Evolutionary conservation across 1,284 basidiomycete genomes (phyloP), one percentile per base, ranked within the genome.

Genomic region (Irpex lacteus): DNA sequence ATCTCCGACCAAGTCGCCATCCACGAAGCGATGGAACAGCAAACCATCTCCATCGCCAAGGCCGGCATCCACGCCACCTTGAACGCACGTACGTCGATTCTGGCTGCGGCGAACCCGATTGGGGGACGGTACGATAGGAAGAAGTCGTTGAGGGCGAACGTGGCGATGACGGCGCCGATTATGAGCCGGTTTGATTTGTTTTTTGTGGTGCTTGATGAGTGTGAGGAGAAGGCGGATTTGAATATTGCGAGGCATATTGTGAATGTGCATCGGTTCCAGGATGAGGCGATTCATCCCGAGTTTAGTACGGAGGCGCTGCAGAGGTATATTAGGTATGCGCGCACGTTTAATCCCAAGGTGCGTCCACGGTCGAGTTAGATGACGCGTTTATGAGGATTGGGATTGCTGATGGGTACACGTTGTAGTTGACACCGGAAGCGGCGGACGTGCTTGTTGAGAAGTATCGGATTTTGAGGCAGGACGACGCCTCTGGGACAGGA

Each of bases 1-100:
- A 87, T 98, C 57, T 90, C 94, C 2, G 98, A 99, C 77, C 98
- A 99, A 76, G 96, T 99, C 53, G 98, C 98, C 40, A 99, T 99
- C 70, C 98, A 99, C 84, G 97, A 99, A 84, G 96, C 98, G 1
- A 99, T 99, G 97, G 97, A 99, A 87, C 97, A 99, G 79, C 97
- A 99, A 81, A 99, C 97, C 1, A 98, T 99, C 72, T 98, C 96
- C 40, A 98, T 99, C 70, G 98, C 98, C 61, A 99, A 99, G 77
- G 98, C 98, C 2, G 98, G 98, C 66, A 98, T 99, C 70, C 97
- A 99, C 74, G 97, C 98, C 1, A 99, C 98, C 0, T 85, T 99
- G 59, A 99, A 99, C 72, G 98, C 98, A 0, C 90, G 97, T 9
- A 99, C 97, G 0, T 98, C 96, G 0, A 99, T 99, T 68, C 87